Evolutionary conservation across 495 filamentous ascomycete species (phyloP), one percentile per base, ranked within the genome.

Genomic region (Penicillium longicatenatum): DNA sequence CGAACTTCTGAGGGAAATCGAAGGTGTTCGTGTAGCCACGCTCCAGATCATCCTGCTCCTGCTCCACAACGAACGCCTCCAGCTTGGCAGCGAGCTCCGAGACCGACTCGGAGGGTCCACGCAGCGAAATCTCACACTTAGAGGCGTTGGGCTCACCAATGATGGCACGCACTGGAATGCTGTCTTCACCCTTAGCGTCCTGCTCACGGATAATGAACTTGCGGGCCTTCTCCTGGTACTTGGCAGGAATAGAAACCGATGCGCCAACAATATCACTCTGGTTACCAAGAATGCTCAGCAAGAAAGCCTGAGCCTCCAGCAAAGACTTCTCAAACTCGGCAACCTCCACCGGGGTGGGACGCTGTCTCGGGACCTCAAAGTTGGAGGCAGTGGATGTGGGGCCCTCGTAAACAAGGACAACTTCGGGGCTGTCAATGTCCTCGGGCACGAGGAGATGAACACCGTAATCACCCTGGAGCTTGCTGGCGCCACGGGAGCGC

Each of bases 1-100:
- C 91, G 60, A 86, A 95, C 71, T 97, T 96, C 63, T 94, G 88
- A 6, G 94, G 94, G 77, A 93, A 99, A 52, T 94, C 91, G 59
- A 97, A 98, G 39, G 84, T 84, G 42, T 86, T 79, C 5, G 85
- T 90, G 72, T 92, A 92, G 29, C 89, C 91, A 47, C 92, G 87
- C 73, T 97, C 92, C 58, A 90, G 85, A 64, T 96, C 91, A 60
- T 96, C 91, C 71, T 89, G 81, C 74, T 89, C 88, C 70, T 94
- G 91, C 59, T 92, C 84, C 44, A 86, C 86, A 35, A 98, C 75
- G 66, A 97, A 98, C 12, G 80, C 82, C 26, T 81, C 69, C 48
- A 94, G 82, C 72, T 89, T 92, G 6, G 81, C 75, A 20, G 76
- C 78, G 24, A 96, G 83, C 1, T 85, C 81, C 17, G 88, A 83